Evolutionary conservation across 495 filamentous ascomycete species (phyloP).

Genomic region (Penicillium silybi): DNA sequence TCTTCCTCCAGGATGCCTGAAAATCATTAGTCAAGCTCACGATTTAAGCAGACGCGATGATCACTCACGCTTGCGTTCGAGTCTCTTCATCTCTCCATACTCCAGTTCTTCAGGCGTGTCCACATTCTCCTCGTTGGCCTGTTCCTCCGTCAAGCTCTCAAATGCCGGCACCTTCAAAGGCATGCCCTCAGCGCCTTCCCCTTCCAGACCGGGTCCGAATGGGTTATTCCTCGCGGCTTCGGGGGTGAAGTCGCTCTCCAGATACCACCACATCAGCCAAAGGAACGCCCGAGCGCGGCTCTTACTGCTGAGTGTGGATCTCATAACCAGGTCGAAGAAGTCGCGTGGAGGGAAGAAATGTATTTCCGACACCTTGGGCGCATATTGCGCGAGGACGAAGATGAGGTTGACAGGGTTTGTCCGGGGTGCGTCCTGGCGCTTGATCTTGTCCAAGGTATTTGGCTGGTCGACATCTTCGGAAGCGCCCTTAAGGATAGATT

Average conservation of each 20-base stretch:
- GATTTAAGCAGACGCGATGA: background rate
- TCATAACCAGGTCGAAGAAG: slow-evolving; percentile 96
- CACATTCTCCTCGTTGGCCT: slow-evolving; percentile 82
- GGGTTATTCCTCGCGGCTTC: slow-evolving; percentile 84
- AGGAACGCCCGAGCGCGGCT: slow-evolving; percentile 87
- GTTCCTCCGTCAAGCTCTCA: slow-evolving; percentile 68
- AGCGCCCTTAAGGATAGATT: slow-evolving; percentile 95
- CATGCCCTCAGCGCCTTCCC: slow-evolving; percentile 55
- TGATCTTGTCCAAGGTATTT: slow-evolving; percentile 78
- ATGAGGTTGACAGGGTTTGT: slow-evolving; percentile 97
- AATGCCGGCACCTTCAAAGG: slow-evolving; percentile 81
- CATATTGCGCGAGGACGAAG: slow-evolving; percentile 89
- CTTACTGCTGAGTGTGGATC: slow-evolving; percentile 72
- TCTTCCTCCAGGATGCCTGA: slow-evolving; percentile 59
- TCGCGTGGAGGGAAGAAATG: slow-evolving; percentile 84
- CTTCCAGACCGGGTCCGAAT: slow-evolving; percentile 72
- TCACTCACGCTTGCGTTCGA: slow-evolving; percentile 68
- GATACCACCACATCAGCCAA: slow-evolving; percentile 99
- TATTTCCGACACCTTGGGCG: slow-evolving; percentile 83
- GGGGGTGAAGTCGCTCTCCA: slow-evolving; percentile 89
- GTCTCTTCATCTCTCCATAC: slow-evolving; percentile 81
- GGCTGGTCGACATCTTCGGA: slow-evolving; percentile 92
- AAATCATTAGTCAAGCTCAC: background rate
- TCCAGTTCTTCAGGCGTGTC: slow-evolving; percentile 80
- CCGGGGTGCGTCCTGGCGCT: slow-evolving; percentile 60